Percentiles rank a stretch among this genome's conserved stretches.
Evolutionary conservation across 78 protist species (phyloP).

Genomic region (Dictyostelium brefeldianum): DNA sequence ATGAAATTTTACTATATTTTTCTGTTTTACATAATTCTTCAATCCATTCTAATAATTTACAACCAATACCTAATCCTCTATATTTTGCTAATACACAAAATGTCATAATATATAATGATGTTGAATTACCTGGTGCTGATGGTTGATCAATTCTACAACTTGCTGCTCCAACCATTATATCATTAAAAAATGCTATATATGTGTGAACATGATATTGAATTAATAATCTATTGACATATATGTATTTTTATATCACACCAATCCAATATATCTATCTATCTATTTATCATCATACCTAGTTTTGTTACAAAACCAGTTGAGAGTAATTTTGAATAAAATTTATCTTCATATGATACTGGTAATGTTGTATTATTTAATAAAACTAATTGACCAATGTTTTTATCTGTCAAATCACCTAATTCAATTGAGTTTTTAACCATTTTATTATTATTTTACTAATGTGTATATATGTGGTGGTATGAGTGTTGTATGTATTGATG

Average conservation of each 20-base stretch:
- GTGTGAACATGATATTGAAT: neutral
- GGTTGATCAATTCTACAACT: constrained; percentile 59
- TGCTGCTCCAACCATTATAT: constrained; percentile 70
- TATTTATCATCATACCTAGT: constrained; percentile 16
- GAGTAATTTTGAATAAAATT: constrained; percentile 42
- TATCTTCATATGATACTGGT: constrained; percentile 54
- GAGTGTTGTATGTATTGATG: neutral
- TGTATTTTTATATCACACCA: neutral
- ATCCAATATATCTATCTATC: too few relatives aligned
- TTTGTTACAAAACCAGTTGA: constrained; percentile 30
- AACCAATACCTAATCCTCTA: constrained; percentile 62
- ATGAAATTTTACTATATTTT: constrained; percentile 37
- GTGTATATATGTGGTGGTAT: neutral
- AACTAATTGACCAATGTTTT: constrained; percentile 47
- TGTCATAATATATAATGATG: constrained; percentile 68
- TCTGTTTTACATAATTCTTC: constrained; percentile 26
- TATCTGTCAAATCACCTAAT: constrained; percentile 55
- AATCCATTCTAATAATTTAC: constrained; percentile 43
- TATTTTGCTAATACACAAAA: constrained; percentile 68
- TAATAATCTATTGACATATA: neutral
- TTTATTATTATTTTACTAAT: neutral
- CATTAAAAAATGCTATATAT: constrained; percentile 60
- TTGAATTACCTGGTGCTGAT: neutral
- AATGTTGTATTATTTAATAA: constrained; percentile 40
- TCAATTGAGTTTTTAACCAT: constrained; percentile 25